phyloP scores from a whole-genome alignment of 2,329 filamentous ascomycete species.

The Talaromyces albobiverticillius region DNA sequence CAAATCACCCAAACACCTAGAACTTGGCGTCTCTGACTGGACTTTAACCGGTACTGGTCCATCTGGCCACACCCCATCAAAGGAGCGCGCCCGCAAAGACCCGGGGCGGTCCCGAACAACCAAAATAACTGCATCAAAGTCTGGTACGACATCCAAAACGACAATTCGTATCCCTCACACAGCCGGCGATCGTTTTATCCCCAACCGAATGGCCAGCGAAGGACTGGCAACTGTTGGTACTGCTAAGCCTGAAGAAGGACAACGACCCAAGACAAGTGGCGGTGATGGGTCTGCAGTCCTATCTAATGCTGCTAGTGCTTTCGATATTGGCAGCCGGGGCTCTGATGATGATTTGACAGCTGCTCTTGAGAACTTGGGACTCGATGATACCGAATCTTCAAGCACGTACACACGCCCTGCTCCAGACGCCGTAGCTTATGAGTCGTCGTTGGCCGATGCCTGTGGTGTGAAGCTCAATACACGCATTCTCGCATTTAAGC shows the following conservation, averaged over 20 bases:
- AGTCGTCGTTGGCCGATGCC: slow-evolving; percentile 83
- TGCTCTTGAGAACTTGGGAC: slow-evolving; percentile 74
- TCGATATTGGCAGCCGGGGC: slow-evolving; percentile 60
- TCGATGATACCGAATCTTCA: slow-evolving; percentile 68
- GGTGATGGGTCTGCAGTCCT: slow-evolving; percentile 72
- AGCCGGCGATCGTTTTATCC: slow-evolving; percentile 88
- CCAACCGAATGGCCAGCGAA: slow-evolving; percentile 86
- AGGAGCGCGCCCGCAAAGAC: slow-evolving; percentile 56
- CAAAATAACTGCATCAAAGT: slow-evolving; percentile 48
- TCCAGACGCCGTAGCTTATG: slow-evolving; percentile 84
- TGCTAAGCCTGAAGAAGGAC: slow-evolving; percentile 78
- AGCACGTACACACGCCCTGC: slow-evolving; percentile 72
- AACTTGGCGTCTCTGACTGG: slow-evolving; percentile 91
- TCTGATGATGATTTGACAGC: slow-evolving; percentile 72
- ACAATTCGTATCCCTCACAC: slow-evolving; percentile 67
- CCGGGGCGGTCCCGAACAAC: slow-evolving; percentile 45
- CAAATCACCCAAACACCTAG: slow-evolving; percentile 78
- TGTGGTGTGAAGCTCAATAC: slow-evolving; percentile 93
- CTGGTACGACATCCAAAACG: slow-evolving; percentile 58
- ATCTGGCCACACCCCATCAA: slow-evolving; percentile 56
- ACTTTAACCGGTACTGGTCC: slow-evolving; percentile 79
- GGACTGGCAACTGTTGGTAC: slow-evolving; percentile 78
- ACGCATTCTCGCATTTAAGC: slow-evolving; percentile 97
- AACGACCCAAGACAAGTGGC: slow-evolving; percentile 68
- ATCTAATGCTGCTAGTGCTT: slow-evolving; percentile 67